These are phyloP conservation scores for Melanogaster broomeanus DNA, from an alignment of 768 basidiomycete genomes.

Conservation along the genomic window DNA sequence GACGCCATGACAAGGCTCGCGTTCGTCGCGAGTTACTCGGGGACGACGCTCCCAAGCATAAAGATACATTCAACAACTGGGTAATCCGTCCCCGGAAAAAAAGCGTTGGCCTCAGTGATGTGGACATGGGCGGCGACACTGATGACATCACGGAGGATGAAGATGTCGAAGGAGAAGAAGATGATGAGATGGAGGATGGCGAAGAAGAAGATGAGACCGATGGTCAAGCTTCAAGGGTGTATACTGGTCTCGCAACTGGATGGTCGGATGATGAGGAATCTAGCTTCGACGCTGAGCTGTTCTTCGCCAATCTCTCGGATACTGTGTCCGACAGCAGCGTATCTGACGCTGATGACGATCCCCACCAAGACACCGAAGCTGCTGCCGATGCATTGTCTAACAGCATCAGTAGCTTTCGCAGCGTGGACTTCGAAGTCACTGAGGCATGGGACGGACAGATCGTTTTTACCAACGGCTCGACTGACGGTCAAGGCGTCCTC, in stretches of 20 bases:
- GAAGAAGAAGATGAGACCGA: conserved; percentile 51
- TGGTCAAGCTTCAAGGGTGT: conserved; percentile 42
- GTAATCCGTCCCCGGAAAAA: conserved; percentile 68
- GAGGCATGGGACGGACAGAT: conserved; percentile 79
- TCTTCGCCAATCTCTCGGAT: conserved; percentile 78
- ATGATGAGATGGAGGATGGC: conserved; percentile 37
- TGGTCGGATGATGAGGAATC: conserved; percentile 83
- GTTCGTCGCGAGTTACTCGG: conserved; percentile 62
- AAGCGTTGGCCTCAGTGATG: conserved; percentile 66
- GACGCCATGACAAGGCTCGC: conserved; percentile 50
- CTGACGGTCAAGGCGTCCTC: conserved; percentile 50
- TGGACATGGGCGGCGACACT: conserved; percentile 63
- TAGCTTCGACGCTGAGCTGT: conserved; percentile 79
- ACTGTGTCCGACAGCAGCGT: conserved; percentile 39
- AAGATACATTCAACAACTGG: conserved; percentile 55
- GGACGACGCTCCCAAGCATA: conserved; percentile 46
- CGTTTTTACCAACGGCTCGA: conserved; percentile 66
- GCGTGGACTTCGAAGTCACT: conserved; percentile 55
- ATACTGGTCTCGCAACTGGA: conserved; percentile 67
- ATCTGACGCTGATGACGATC: conserved; percentile 47
- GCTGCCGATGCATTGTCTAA: conserved; percentile 21
- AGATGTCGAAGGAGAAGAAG: conserved; percentile 50
- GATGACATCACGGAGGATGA: conserved; percentile 61
- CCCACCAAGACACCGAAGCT: conserved; percentile 40
- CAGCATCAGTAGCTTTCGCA: conserved; percentile 37